These are phyloP conservation scores for Cronartium ribicola DNA, from an alignment of 1,284 basidiomycete genomes.

Conservation along the genomic window DNA sequence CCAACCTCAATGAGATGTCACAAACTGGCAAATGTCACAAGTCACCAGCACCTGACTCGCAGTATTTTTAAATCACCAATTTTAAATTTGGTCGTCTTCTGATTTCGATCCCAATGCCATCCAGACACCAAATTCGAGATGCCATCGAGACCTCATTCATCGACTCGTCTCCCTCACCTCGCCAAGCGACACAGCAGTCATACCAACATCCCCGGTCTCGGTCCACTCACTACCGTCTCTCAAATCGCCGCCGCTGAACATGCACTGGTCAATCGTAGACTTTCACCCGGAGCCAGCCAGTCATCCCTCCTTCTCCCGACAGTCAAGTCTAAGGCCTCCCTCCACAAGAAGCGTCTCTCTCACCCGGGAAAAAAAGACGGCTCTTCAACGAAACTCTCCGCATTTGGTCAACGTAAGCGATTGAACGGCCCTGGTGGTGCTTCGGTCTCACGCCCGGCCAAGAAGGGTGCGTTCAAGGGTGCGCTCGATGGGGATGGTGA, in stretches of 20 bases:
- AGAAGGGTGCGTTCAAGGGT: constrained; percentile 22
- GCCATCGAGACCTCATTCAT: constrained; percentile 6
- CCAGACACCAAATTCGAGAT: not conserved
- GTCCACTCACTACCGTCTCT: not conserved
- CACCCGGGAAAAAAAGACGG: not conserved
- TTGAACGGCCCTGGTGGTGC: not conserved
- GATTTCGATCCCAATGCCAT: not conserved
- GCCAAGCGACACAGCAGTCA: not conserved
- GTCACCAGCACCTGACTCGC: not conserved
- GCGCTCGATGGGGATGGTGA: constrained; percentile 9
- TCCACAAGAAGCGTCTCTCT: constrained; percentile 2
- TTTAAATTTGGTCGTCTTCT: not conserved
- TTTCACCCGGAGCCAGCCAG: not conserved
- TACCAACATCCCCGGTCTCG: not conserved
- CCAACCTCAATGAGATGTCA: too few relatives aligned
- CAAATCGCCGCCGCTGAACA: too few relatives aligned
- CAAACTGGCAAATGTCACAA: too few relatives aligned
- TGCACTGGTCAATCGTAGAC: not conserved
- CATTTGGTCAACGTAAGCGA: not conserved
- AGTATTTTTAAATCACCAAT: too few relatives aligned
- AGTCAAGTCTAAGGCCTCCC: not conserved
- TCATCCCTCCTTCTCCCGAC: not conserved
- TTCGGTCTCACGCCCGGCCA: not conserved
- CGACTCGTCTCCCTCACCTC: constrained; percentile 3
- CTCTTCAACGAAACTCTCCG: not conserved